Evolutionary conservation across 148 eudicot species (phyloP).

Genomic region (Oxyria digyna): DNA sequence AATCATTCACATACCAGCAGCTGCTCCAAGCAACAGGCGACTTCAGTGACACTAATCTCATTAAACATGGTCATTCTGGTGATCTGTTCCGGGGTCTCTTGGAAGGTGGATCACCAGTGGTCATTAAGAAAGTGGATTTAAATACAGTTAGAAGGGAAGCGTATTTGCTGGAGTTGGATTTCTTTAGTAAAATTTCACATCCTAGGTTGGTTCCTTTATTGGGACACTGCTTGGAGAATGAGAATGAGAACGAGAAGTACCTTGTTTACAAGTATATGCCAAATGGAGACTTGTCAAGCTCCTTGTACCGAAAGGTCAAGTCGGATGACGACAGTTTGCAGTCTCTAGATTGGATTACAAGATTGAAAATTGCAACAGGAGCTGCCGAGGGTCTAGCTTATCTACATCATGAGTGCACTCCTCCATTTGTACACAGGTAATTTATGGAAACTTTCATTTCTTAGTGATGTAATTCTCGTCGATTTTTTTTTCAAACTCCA

Average conservation of each 20-base stretch:
- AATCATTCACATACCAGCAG: slow-evolving; percentile 64
- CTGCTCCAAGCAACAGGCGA: slow-evolving; percentile 58
- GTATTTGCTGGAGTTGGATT: slow-evolving; percentile 63
- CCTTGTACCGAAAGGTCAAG: slow-evolving; percentile 53
- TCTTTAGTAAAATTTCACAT: slow-evolving; percentile 74
- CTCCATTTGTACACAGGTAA: slow-evolving; percentile 96
- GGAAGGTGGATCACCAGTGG: slow-evolving; percentile 62
- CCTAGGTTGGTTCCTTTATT: slow-evolving; percentile 72
- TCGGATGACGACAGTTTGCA: slow-evolving; percentile 52
- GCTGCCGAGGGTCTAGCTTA: slow-evolving; percentile 82
- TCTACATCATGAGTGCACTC: slow-evolving; percentile 85
- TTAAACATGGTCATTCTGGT: slow-evolving; percentile 86
- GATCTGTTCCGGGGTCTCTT: slow-evolving; percentile 60
- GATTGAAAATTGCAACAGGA: slow-evolving; percentile 89
- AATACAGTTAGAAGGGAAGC: slow-evolving; percentile 43
- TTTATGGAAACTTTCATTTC: not conserved
- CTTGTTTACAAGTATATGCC: slow-evolving; percentile 83
- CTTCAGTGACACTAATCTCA: slow-evolving; percentile 52
- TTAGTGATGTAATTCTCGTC: not conserved
- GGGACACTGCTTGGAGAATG: slow-evolving; percentile 83
- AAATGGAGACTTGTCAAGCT: slow-evolving; percentile 73
- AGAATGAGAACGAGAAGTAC: slow-evolving; percentile 72
- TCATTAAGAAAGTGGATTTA: slow-evolving; percentile 60
- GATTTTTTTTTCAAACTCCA: not conserved
- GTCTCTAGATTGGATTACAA: slow-evolving; percentile 96